These are phyloP conservation scores for Aquilaria yunnanensis DNA, from an alignment of 345 rosid genomes.

Conservation along the genomic window DNA sequence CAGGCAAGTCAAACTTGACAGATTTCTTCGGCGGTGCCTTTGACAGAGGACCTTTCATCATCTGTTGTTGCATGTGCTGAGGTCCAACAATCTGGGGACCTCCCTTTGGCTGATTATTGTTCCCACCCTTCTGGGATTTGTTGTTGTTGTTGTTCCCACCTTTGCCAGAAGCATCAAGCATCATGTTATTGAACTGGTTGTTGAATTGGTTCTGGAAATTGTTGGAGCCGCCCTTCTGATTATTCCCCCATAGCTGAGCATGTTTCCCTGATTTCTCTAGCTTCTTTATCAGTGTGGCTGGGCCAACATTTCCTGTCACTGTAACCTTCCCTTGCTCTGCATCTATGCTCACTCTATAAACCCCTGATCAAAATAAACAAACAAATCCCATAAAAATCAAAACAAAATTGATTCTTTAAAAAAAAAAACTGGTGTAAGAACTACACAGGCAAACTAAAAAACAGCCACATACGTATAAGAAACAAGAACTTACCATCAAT, in stretches of 20 bases:
- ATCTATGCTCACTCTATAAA: slow-evolving; percentile 50
- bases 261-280: slow-evolving; percentile 84
- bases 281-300: slow-evolving; percentile 59
- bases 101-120: slow-evolving; percentile 21
- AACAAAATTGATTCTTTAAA: background rate
- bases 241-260: slow-evolving; percentile 62
- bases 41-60: slow-evolving; percentile 30
- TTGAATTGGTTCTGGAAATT: slow-evolving; percentile 28
- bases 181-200: slow-evolving; percentile 52
- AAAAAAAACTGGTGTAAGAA: background rate
- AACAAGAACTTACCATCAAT: slow-evolving; percentile 50
- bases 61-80: slow-evolving; percentile 36
- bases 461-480: background rate
- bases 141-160: slow-evolving; percentile 42
- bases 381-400: background rate
- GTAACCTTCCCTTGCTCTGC: slow-evolving; percentile 84
- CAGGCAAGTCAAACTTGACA: slow-evolving; percentile 54
- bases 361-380: slow-evolving; percentile 40
- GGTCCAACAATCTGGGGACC: slow-evolving; percentile 36
- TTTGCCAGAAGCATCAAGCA: slow-evolving; percentile 23
- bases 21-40: slow-evolving; percentile 43
- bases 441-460: background rate
- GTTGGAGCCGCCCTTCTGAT: slow-evolving; percentile 48
- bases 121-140: slow-evolving; percentile 48
- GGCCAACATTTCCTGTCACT: slow-evolving; percentile 82